These are phyloP conservation scores for Silybum marianum DNA, from an alignment of 129 eudicot genomes.

Conservation along the genomic window DNA sequence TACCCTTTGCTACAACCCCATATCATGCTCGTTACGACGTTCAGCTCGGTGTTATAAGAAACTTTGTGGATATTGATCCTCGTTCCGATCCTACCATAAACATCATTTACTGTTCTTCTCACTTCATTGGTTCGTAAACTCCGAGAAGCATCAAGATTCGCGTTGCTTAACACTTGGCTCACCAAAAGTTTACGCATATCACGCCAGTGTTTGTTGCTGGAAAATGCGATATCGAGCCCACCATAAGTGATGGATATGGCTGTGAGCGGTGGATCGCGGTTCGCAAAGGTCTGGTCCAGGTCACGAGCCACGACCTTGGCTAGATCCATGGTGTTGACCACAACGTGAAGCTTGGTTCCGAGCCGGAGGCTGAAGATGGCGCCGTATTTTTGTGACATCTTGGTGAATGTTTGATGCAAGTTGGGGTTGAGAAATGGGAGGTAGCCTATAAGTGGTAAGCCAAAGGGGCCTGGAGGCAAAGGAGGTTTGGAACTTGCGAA, in stretches of 20 bases:
- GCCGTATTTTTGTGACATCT: conserved; percentile 39
- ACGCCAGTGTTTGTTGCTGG: conserved; percentile 32
- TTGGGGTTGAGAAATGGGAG: conserved; percentile 40
- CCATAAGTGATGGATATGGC: conserved; percentile 14
- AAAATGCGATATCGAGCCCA: background rate
- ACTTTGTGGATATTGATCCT: conserved; percentile 8
- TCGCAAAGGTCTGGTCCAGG: conserved; percentile 34
- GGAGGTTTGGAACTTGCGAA: background rate
- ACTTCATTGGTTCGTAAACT: conserved; percentile 20
- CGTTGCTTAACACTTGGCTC: conserved; percentile 28
- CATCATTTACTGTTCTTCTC: background rate
- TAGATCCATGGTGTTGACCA: conserved; percentile 36
- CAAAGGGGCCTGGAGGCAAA: conserved; percentile 39
- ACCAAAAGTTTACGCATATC: conserved; percentile 19
- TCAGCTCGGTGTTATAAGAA: conserved; percentile 24
- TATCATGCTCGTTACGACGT: conserved; percentile 46
- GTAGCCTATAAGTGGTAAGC: conserved; percentile 43
- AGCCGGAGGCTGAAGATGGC: conserved; percentile 40
- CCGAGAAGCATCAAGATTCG: conserved; percentile 23
- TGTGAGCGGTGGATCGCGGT: conserved; percentile 26
- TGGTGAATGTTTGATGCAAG: conserved; percentile 37
- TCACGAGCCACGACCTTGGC: conserved; percentile 31
- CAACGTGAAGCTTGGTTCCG: conserved; percentile 42
- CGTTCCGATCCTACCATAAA: conserved; percentile 1
- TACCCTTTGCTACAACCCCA: conserved; percentile 42